Evolutionary conservation across 192 early-diverging fungal genomes (phyloP), one percentile per base, ranked within the genome.

Genomic region (Pilaira anomala): DNA sequence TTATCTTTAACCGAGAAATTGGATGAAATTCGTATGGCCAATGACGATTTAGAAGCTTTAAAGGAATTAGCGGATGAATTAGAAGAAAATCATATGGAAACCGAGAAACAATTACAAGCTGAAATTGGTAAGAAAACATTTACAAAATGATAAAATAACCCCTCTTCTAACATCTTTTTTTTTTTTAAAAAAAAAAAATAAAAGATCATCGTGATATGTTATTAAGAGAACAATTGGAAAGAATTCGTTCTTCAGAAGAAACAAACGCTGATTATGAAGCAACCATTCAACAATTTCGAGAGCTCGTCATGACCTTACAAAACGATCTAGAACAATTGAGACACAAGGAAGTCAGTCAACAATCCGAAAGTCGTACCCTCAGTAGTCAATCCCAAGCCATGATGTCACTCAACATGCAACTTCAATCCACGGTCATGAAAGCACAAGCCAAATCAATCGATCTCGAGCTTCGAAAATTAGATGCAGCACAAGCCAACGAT

Each of bases 21-120:
- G 28, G 93, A 95, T 55, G 90, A 96, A 55, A 72, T 90, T 81
- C 84, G 85, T 54, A 79, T 72, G 33, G 78, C 73, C 0, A 82
- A 95, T 33, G 93, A 93, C 56, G 95, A 92, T 70, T 77, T 98
- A 33, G 94, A 98, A 74, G 88, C 89, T 6, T 78, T 98, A 41
- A 90, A 91, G 72, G 90, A 91, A 63, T 74, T 96, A 48, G 91
- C 88, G 68, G 93, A 98, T 63, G 93, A 96, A 73, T 76, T 96
- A 66, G 96, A 98, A 70, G 93, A 95, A 66, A 91, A 88, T 63
- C 94, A 95, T 63, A 81, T 93, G 3, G 88, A 94, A 51, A 92
- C 89, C 22, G 90, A 93, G 69, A 87, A 93, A 59, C 86, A 93
- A 40, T 76, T 96, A 42, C 85, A 88, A 53, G 85, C 83, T 21